A percentile compares a stretch with the other conserved stretches of the same genome.
phyloP scores from a whole-genome alignment of 768 basidiomycete species.

The Neoboletus subvelutipes region DNA sequence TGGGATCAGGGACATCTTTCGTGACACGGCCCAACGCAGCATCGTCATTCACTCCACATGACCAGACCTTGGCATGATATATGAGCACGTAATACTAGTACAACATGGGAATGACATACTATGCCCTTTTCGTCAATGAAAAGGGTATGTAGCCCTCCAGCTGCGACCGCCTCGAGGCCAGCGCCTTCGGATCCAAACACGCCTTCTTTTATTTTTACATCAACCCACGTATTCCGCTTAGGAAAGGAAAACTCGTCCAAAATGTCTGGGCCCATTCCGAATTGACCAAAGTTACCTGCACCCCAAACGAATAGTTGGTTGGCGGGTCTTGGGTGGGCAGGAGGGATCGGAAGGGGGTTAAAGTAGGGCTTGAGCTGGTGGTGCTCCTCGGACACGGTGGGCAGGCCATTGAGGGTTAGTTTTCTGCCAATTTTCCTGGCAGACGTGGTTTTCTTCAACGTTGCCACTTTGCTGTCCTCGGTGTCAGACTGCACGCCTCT shows the following conservation, averaged over 20 bases:
- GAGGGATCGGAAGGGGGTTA: slow-evolving; percentile 63
- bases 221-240: slow-evolving; percentile 72
- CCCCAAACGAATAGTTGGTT: slow-evolving; percentile 85
- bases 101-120: slow-evolving; percentile 48
- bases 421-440: slow-evolving; percentile 30
- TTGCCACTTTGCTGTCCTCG: slow-evolving; percentile 37
- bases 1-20: slow-evolving; percentile 54
- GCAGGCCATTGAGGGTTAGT: slow-evolving; percentile 32
- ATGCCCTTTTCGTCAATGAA: slow-evolving; percentile 88
- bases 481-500: slow-evolving; percentile 39
- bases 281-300: slow-evolving; percentile 92
- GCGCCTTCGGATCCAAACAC: slow-evolving; percentile 68
- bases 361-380: slow-evolving; percentile 56
- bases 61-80: slow-evolving; percentile 61
- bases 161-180: slow-evolving; percentile 79
- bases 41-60: slow-evolving; percentile 85
- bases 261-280: slow-evolving; percentile 80
- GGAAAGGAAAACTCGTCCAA: slow-evolving; percentile 76
- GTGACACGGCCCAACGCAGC: slow-evolving; percentile 85
- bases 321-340: slow-evolving; percentile 58
- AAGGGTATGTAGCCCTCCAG: slow-evolving; percentile 87
- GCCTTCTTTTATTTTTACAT: slow-evolving; percentile 70
- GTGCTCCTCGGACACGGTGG: slow-evolving; percentile 31
- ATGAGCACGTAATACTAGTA: neutral
- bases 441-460: slow-evolving; percentile 28